A percentile compares a stretch with the other conserved stretches of the same genome.
Evolutionary conservation across 2,329 filamentous ascomycete genomes (phyloP).

Genomic region (Diaporthe humulicola): DNA sequence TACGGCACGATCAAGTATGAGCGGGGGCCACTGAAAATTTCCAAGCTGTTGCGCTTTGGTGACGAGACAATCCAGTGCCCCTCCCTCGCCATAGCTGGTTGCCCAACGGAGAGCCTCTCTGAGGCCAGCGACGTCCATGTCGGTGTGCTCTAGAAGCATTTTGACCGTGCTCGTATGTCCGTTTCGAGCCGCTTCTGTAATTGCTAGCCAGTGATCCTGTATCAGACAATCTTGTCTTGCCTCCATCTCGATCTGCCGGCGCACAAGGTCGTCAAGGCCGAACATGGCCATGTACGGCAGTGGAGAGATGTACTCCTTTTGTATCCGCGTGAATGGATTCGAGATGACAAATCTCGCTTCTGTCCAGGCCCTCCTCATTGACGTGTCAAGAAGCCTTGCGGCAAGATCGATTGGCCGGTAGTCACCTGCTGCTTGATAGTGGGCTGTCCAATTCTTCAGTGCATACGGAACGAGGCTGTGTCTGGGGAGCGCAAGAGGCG

Average conservation of each 20-base stretch:
- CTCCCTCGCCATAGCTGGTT: background rate
- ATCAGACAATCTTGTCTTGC: no score
- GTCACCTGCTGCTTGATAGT: constrained; percentile 3
- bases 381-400: background rate
- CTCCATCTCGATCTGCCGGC: background rate
- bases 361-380: background rate
- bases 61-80: background rate
- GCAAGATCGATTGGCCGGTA: background rate
- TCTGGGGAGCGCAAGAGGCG: background rate
- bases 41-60: background rate
- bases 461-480: background rate
- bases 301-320: background rate
- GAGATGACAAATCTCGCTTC: background rate
- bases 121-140: background rate
- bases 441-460: background rate
- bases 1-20: background rate
- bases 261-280: constrained; percentile 11
- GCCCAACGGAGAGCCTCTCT: background rate
- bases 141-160: background rate
- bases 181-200: background rate
- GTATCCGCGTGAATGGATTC: constrained; percentile 12
- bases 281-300: constrained; percentile 23
- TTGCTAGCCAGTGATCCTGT: background rate
- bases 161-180: background rate
- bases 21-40: background rate